phyloP scores from a whole-genome alignment of 352 stramenopile species.

The Blastocystis sp. region DNA sequence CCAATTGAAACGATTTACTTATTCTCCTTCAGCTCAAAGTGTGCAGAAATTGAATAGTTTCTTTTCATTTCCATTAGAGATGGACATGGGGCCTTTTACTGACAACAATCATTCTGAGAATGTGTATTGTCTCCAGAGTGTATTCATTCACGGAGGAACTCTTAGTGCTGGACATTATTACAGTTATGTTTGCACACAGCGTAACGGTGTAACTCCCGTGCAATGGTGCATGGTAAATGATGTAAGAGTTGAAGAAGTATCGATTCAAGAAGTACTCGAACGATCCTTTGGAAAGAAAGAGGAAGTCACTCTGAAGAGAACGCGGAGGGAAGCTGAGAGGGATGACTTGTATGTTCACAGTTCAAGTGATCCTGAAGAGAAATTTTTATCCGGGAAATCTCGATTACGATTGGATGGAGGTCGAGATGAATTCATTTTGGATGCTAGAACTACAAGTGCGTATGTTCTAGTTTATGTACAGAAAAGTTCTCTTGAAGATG shows the following conservation, averaged over 20 bases:
- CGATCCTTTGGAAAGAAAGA: background rate
- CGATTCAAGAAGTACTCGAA: background rate
- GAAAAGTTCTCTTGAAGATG: background rate
- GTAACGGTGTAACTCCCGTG: background rate
- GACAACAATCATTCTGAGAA: background rate
- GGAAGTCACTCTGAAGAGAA: background rate
- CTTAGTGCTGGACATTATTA: background rate
- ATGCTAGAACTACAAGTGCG: background rate
- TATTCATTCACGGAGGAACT: constrained; percentile 38
- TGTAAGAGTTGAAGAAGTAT: background rate
- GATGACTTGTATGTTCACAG: background rate
- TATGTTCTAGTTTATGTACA: background rate
- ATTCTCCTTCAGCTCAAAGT: background rate
- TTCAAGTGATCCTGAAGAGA: background rate
- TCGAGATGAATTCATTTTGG: background rate
- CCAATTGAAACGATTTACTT: constrained; percentile 11
- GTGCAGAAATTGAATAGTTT: background rate
- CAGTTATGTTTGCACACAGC: background rate
- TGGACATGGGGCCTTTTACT: background rate
- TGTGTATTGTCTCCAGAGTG: background rate
- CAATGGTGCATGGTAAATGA: constrained; percentile 39
- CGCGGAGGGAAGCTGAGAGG: background rate
- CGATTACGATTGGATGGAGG: background rate
- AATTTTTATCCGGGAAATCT: background rate
- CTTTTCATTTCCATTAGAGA: constrained; percentile 4